Percentiles rank a stretch among this genome's conserved stretches.
Evolutionary conservation across 1,284 basidiomycete species (phyloP).

Genomic region (Cystobasidium sp.): DNA sequence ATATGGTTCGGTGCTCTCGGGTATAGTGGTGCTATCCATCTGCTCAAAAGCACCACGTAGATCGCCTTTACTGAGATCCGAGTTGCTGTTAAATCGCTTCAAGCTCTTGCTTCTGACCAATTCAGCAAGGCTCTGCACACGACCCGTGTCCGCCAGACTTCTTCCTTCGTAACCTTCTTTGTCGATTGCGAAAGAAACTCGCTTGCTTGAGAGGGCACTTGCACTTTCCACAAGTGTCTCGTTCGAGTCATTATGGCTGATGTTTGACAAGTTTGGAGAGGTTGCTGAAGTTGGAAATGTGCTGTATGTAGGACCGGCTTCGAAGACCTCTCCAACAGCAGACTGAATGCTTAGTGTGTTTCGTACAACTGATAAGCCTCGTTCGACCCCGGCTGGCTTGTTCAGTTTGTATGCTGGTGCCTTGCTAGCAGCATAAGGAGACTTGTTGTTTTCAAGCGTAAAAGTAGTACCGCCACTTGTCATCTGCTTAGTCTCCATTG

Average conservation of each 20-base stretch:
- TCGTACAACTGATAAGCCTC: constrained; percentile 2
- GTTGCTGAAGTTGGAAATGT: constrained; percentile 15
- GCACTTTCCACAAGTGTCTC: constrained; percentile 4
- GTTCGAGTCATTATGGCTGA: constrained; percentile 2
- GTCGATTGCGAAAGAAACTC: constrained; percentile 9
- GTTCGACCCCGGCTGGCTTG: constrained; percentile 10
- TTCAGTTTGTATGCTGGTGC: constrained; percentile 11
- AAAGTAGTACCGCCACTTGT: background rate
- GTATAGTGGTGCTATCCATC: background rate
- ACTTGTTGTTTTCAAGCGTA: background rate
- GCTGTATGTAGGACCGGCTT: background rate
- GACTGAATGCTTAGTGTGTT: constrained; percentile 27
- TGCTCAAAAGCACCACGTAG: constrained; percentile 11
- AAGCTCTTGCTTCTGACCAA: constrained; percentile 15
- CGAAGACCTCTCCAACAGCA: constrained; percentile 26
- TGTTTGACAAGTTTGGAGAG: background rate
- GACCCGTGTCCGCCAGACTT: background rate
- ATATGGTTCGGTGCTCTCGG: background rate
- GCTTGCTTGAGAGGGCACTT: background rate
- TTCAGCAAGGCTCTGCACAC: constrained; percentile 1
- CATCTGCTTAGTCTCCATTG: background rate
- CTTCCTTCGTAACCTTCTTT: background rate
- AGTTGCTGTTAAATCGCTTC: constrained; percentile 1
- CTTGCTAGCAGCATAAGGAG: background rate
- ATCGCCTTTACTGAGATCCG: background rate